Percentiles rank a stretch among this genome's conserved stretches.
phyloP scores from a whole-genome alignment of 2,329 filamentous ascomycete genomes.

The Domatiomyces catenatus region DNA sequence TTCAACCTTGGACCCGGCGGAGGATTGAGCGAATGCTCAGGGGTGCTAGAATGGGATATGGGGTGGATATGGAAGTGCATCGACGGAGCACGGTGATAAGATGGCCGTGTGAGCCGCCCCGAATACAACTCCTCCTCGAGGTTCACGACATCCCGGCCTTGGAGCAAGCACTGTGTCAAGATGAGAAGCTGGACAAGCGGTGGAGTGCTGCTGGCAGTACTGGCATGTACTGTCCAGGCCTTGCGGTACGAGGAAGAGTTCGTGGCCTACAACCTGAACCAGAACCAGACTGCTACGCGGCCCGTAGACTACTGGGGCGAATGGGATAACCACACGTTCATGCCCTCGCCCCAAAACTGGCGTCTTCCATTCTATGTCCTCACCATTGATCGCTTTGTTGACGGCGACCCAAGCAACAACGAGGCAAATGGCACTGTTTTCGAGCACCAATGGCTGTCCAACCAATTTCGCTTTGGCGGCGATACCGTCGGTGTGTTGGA shows the following conservation, averaged over 20 bases:
- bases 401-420: conserved; percentile 40
- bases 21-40: neutral
- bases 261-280: conserved; percentile 37
- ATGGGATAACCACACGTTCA: conserved; percentile 29
- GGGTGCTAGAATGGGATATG: neutral
- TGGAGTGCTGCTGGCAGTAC: neutral
- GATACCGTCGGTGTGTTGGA: conserved; percentile 35
- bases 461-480: conserved; percentile 38
- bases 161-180: neutral
- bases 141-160: neutral
- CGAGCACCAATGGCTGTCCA: conserved; percentile 36
- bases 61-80: neutral
- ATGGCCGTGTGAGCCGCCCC: too few relatives aligned
- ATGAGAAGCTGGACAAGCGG: neutral
- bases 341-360: conserved; percentile 36
- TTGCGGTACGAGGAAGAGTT: conserved; percentile 16
- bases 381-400: conserved; percentile 38
- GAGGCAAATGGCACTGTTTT: conserved; percentile 36
- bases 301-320: conserved; percentile 35
- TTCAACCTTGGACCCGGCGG: neutral
- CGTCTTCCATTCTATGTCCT: conserved; percentile 41
- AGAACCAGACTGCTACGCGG: conserved; percentile 31
- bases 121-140: neutral
- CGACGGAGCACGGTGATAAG: neutral
- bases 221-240: neutral